Percentiles rank a stretch among this genome's conserved stretches.
Evolutionary conservation across 2,329 filamentous ascomycete species (phyloP).

Genomic region (Sclerotinia trifoliorum): DNA sequence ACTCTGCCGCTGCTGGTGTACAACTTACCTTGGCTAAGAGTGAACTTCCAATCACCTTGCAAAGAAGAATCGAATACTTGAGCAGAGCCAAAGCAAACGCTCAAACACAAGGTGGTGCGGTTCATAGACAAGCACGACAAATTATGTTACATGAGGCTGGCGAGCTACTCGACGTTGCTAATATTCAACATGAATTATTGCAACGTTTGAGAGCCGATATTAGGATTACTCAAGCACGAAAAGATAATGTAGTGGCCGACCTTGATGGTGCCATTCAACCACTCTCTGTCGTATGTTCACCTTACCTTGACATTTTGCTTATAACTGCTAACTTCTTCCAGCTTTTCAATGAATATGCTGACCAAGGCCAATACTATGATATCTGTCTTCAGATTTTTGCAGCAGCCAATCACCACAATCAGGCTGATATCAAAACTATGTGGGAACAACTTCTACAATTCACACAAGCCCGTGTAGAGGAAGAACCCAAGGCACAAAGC

Average conservation of each 20-base stretch:
- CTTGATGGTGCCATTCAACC: slow-evolving; percentile 77
- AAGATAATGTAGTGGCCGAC: slow-evolving; percentile 60
- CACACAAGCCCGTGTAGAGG: slow-evolving; percentile 54
- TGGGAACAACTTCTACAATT: slow-evolving; percentile 81
- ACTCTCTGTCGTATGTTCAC: slow-evolving; percentile 67
- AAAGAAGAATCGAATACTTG: slow-evolving; percentile 83
- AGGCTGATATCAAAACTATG: slow-evolving; percentile 76
- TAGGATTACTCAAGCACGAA: slow-evolving; percentile 64
- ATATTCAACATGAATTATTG: slow-evolving; percentile 90
- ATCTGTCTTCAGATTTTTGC: slow-evolving; percentile 91
- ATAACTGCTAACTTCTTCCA: slow-evolving; percentile 41
- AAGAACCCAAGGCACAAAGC: slow-evolving; percentile 42
- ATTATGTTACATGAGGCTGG: slow-evolving; percentile 80
- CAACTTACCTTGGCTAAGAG: slow-evolving; percentile 82
- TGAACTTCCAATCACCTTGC: slow-evolving; percentile 75
- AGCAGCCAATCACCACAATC: slow-evolving; percentile 84
- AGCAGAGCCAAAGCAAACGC: slow-evolving; percentile 91
- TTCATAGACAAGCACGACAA: slow-evolving; percentile 79
- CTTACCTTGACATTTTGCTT: neutral
- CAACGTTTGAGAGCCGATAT: slow-evolving; percentile 72
- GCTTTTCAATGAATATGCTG: slow-evolving; percentile 92
- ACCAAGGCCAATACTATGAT: slow-evolving; percentile 90
- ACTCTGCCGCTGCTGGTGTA: slow-evolving; percentile 83
- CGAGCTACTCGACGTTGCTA: slow-evolving; percentile 85
- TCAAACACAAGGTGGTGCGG: slow-evolving; percentile 73